phyloP scores from a whole-genome alignment of 2,329 filamentous ascomycete species.

The Arachnopeziza araneosa region DNA sequence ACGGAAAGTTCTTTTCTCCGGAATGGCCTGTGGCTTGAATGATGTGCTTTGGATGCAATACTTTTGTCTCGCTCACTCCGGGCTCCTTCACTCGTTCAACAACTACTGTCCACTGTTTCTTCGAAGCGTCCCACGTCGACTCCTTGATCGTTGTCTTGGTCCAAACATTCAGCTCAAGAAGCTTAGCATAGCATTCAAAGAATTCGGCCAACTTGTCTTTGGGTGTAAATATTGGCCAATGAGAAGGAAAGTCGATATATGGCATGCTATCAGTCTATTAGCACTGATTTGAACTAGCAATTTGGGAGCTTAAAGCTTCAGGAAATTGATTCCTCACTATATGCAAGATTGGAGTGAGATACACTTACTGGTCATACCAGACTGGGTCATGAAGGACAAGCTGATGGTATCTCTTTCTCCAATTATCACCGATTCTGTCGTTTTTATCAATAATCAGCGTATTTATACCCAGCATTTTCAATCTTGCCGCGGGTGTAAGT shows the following conservation, averaged over 20 bases:
- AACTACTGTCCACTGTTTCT: constrained; percentile 49
- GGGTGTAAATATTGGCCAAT: constrained; percentile 65
- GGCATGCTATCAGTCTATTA: constrained; percentile 37
- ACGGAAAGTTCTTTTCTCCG: constrained; percentile 45
- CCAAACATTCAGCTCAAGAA: constrained; percentile 67
- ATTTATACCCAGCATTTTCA: constrained; percentile 53
- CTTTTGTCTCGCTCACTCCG: constrained; percentile 17
- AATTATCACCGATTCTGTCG: constrained; percentile 55
- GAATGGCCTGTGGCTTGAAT: constrained; percentile 30
- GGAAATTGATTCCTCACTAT: too few relatives aligned
- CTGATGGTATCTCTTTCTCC: constrained; percentile 54
- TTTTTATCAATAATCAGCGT: constrained; percentile 55
- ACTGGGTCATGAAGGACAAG: constrained; percentile 66
- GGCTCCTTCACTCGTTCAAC: constrained; percentile 38
- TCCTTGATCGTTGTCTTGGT: constrained; percentile 43
- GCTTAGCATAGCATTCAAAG: constrained; percentile 58
- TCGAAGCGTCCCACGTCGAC: constrained; percentile 44
- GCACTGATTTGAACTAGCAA: too few relatives aligned
- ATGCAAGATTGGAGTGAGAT: too few relatives aligned
- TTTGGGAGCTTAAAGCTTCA: too few relatives aligned
- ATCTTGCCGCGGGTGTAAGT: constrained; percentile 49
- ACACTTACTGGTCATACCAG: constrained; percentile 39
- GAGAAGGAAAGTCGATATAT: constrained; percentile 56
- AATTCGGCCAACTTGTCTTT: constrained; percentile 68
- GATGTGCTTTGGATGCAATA: constrained; percentile 19